Percentiles rank a stretch among this genome's conserved stretches.
phyloP scores from a whole-genome alignment of 2,329 filamentous ascomycete species.

The Emmonsia crescens region DNA sequence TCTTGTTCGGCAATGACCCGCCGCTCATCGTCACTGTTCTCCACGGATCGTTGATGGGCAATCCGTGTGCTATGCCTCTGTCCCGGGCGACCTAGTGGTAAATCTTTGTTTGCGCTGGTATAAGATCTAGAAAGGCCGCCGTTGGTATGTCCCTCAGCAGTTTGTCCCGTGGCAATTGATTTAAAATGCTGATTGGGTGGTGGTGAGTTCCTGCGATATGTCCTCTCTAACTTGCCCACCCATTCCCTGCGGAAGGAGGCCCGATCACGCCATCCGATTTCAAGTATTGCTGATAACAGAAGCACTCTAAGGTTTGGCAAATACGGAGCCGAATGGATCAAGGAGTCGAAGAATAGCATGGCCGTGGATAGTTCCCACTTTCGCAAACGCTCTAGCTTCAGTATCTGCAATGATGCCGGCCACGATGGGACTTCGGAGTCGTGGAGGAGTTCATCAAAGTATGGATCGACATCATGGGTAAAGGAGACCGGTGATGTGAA shows the following conservation, averaged over 20 bases:
- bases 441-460: constrained; percentile 57
- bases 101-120: not conserved
- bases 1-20: constrained; percentile 6
- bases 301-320: constrained; percentile 59
- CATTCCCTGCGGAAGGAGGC: constrained; percentile 69
- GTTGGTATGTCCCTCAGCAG: not conserved
- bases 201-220: constrained; percentile 29
- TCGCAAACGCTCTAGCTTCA: constrained; percentile 68
- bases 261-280: constrained; percentile 69
- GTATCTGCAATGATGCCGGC: constrained; percentile 58
- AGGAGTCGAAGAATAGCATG: constrained; percentile 65
- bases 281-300: constrained; percentile 64
- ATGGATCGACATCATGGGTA: constrained; percentile 61
- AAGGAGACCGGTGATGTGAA: constrained; percentile 37
- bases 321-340: constrained; percentile 58
- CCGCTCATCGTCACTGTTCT: not conserved
- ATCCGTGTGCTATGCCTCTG: constrained; percentile 32
- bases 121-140: not conserved
- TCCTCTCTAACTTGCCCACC: constrained; percentile 55
- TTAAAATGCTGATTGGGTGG: constrained; percentile 9
- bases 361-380: constrained; percentile 62
- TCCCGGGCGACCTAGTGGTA: not conserved
- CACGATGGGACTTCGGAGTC: constrained; percentile 57
- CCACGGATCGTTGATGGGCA: constrained; percentile 19
- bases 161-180: not conserved